Base-by-base conservation (phyloP, 164 flowering plant genomes). In the Magnolia officinalis region DNA sequence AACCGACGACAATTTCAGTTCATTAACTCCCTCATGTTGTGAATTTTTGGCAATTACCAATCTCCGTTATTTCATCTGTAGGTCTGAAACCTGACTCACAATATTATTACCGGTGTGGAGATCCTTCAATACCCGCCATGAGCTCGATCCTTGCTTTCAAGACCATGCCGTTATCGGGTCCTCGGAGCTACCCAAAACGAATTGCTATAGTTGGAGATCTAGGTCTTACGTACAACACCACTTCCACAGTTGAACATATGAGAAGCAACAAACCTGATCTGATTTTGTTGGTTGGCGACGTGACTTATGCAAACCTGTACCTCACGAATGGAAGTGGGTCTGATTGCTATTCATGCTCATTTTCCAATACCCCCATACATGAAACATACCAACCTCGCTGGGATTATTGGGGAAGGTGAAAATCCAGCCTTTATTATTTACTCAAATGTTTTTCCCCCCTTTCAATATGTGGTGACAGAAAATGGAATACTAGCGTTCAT, bases 341-440 rank as follows among this genome's bases (percentile, higher is more conserved):
- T 20, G 97, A 90, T 67, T 96, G 98, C 80, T 90, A 89, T 75
- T 89, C 96, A 29, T 94, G 97, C 84, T 76, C 96, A 45, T 91
- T 95, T 82, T 24, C 91, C 6, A 50, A 88, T 8, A 84, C 93
- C 70, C 96, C 95, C 10, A 91, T 94, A 26, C 97, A 90, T 72
- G 97, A 92, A 79, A 94, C 99, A 1, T 92, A 90, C 82, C 98
- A 96, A 79, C 99, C 98, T 78, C 97, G 98, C 26, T 96, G 99
- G 99, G 99, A 96, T 81, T 90, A 89, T 68, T 96, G 99, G 98
- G 98, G 98, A 87, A 96, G 98, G 99, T 94, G 51, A 81, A 52
- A 29, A 24, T 67, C 18, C 10, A 67, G 45, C 45, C 6, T 37
- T 37, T 37, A 3, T 37, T 37, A 37, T 37, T 37, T 37, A 37